Evolutionary conservation across 331 rosid species (phyloP), one percentile per base, ranked within the genome.

Genomic region (Spiraea crenata): DNA sequence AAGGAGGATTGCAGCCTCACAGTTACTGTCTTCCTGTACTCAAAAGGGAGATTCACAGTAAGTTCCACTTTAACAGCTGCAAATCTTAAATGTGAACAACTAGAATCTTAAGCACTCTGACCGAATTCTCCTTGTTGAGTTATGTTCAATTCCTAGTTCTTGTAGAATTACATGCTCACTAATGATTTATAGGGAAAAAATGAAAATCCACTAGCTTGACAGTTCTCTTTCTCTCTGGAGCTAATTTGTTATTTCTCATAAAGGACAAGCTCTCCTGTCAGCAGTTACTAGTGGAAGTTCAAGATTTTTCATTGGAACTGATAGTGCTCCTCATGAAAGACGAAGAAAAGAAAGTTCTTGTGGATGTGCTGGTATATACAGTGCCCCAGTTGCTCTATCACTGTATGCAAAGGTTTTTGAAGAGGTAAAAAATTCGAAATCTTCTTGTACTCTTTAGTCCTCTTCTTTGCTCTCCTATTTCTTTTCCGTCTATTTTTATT

Each of bases 1-100:
- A 90, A 81, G 97, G 98, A 62, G 97, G 98, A 79, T 79, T 93
- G 79, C 97, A 83, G 78, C 98, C 98, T 48, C 98, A 93, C 81
- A 90, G 84, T 82, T 93, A 93, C 85, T 93, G 98, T 71, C 93
- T 93, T 20, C 85, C 98, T 3, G 88, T 93, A 69, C 93, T 93
- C 69, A 93, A 93, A 74, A 87, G 95, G 74, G 98, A 93, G 75
- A 87, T 82, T 41, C 96, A 93, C 77, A 85, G 97, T 90, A 83
- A 51, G 89, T 81, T 55, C 2, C 62, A 19, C 63, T 74, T 12
- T 46, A 70, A 70, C 54, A 6, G 10, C 25, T 72, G 62, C 51
- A 49, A 49, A 50, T 64, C 31, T 44, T 47, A 6, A 25, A 19
- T 19, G 39, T 63, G 39, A 35, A 19, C 13, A 5, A 17, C 40